These are phyloP conservation scores for Cajanus cajan DNA, from an alignment of 306 rosid species.

Conservation along the genomic window DNA sequence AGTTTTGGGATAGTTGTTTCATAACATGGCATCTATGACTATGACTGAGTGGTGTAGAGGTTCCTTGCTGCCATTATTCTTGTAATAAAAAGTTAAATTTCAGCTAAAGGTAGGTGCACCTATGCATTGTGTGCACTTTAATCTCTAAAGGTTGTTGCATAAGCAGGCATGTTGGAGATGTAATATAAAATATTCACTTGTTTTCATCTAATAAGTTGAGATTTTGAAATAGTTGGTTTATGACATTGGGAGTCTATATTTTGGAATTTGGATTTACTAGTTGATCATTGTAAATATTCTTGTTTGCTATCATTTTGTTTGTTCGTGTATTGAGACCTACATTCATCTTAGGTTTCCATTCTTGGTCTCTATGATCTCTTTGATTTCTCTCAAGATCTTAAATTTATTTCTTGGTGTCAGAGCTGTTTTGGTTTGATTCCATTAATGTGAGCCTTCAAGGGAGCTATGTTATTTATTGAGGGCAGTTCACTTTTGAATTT, in stretches of 20 bases:
- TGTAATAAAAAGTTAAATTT: no score
- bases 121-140: no score
- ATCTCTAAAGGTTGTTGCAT: no score
- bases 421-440: not conserved
- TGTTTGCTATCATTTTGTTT: not conserved
- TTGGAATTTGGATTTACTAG: not conserved
- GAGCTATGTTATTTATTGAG: not conserved
- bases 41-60: no score
- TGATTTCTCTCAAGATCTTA: not conserved
- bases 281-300: not conserved
- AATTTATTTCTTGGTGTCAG: not conserved
- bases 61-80: no score
- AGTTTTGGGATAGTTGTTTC: not conserved
- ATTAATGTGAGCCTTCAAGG: not conserved
- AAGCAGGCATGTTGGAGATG: no score
- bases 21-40: not conserved
- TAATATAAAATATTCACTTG: not conserved
- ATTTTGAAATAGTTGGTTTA: not conserved
- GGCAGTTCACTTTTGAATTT: not conserved
- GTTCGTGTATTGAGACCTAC: not conserved
- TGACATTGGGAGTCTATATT: not conserved
- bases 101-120: no score
- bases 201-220: not conserved
- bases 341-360: not conserved
- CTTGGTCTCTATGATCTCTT: not conserved